These are phyloP conservation scores for Ceratocystis alfenasii DNA, from an alignment of 2,329 filamentous ascomycete species.

Conservation along the genomic window DNA sequence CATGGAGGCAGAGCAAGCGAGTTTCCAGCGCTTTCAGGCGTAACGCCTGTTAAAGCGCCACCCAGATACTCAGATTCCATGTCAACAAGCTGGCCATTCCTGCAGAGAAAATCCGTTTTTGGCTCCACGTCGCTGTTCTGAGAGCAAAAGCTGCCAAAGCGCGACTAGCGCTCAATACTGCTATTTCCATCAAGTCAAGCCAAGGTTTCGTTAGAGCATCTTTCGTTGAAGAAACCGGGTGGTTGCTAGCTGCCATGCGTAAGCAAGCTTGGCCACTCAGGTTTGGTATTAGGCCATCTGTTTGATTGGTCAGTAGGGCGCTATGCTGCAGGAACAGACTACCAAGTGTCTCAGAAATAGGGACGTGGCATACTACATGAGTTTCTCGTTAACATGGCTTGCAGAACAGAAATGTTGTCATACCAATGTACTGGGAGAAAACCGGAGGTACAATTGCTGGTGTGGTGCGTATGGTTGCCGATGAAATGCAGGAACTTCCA, in stretches of 20 bases:
- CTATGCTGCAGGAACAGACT: neutral
- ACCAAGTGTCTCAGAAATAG: neutral
- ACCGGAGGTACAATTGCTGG: constrained; percentile 47
- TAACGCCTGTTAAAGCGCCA: constrained; percentile 35
- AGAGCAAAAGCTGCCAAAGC: constrained; percentile 64
- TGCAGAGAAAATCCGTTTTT: constrained; percentile 58
- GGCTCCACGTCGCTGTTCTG: constrained; percentile 60
- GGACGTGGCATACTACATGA: constrained; percentile 28
- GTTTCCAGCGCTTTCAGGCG: constrained; percentile 7
- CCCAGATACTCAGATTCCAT: constrained; percentile 72
- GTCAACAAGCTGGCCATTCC: constrained; percentile 56
- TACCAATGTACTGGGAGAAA: constrained; percentile 57
- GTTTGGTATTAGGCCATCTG: constrained; percentile 51
- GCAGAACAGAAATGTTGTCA: constrained; percentile 56
- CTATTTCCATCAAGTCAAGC: constrained; percentile 49
- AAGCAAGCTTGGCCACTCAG: constrained; percentile 71
- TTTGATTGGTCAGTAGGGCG: neutral
- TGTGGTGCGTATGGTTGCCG: constrained; percentile 29
- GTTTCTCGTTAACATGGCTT: constrained; percentile 50
- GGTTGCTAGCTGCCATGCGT: constrained; percentile 44
- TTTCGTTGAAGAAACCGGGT: constrained; percentile 56
- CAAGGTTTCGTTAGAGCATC: constrained; percentile 55
- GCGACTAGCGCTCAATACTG: constrained; percentile 56
- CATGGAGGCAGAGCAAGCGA: neutral
- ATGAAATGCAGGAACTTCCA: constrained; percentile 49